Base-by-base conservation (phyloP, 2,329 filamentous ascomycete genomes). In the Aspergillus fischeri region DNA sequence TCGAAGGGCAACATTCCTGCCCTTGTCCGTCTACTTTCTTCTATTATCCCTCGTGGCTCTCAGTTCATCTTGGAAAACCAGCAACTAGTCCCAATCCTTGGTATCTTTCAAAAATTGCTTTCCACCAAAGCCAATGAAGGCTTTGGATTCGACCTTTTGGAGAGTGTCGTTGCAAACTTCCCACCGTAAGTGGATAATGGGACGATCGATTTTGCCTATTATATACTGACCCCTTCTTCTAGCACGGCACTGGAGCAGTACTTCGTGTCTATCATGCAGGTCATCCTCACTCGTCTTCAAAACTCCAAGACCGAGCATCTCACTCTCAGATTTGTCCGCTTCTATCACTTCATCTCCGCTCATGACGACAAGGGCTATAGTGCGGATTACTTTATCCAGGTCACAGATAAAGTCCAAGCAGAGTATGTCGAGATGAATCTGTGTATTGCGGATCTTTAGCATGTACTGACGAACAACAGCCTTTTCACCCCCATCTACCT, bases 101-200 rank as follows among this genome's bases (percentile, higher is more conserved):
- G 92, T 56, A 94, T 99, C 61, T 99, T 97, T 81, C 93, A 97
- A 73, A 92, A 91, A 68, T 83, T 99, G 10, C 81, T 97, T 45
- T 82, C 83, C 3, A 86, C 84, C 63, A 96, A 94, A 76, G 87
- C 88, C 59, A 92, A 92, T 51, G 94, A 99, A 71, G 81, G 85
- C 21, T 87, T 92, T 68, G 91, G 88, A 0, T 96, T 97, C 68
- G 94, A 99, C 70, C 82, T 99, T 49, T 80, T 99, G 58, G 94
- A 99, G 70, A 83, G 88, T 3, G 80, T 96, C 52, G 80, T 96
- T 59, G 81, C 84, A 51, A 84, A 85, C 8, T 88, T 96, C 67
- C 85, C 91, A 52, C 81, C 84, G 80, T 90, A 81, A 74, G 88
- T 81, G 27, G 8, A 25, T 35, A 8, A 17, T 24, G 11, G 54